Evolutionary conservation across 148 eudicot genomes (phyloP), one percentile per base, ranked within the genome.

Genomic region (Rheum nobile): DNA sequence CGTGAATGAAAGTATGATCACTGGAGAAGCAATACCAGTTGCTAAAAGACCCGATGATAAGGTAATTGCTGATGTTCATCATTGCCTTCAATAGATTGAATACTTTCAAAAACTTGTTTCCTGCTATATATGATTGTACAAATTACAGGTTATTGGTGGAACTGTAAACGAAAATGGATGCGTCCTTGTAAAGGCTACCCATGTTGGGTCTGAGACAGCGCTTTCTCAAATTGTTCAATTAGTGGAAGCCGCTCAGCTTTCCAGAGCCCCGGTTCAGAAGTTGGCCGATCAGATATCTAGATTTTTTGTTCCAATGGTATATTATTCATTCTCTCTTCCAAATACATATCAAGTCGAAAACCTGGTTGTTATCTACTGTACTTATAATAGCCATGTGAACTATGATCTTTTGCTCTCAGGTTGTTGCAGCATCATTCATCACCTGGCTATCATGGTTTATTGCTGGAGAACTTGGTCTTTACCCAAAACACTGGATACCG

Each of bases 1-100:
- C 84, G 99, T 91, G 77, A 95, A 95, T 84, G 99, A 95, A 83
- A 91, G 97, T 72, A 95, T 95, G 99, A 88, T 95, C 44, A 91
- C 99, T 8, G 99, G 99, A 75, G 99, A 95, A 84, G 90, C 99
- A 71, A 82, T 70, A 74, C 92, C 99, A 59, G 88, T 95, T 79
- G 83, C 96, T 75, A 95, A 95, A 85, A 87, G 77, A 75, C 85
- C 86, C 75, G 99, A 90, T 76, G 94, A 95, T 82, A 95, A 87
- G 91, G 98, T 94, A 29, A 32, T 65, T 34, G 22, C 39, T 65
- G 70, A 65, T 65, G 31, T 31, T 63, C 41, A 32, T 16, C 21
- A 17, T n/a, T 65, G 22, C 19, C 4, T 65, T 61, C 19, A 28
- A 6, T 34, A 65, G 39, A n/a, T 22, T 32, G 3, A 21, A 11